phyloP scores from a whole-genome alignment of 2,329 filamentous ascomycete species.

The Lecanicillium sp. region DNA sequence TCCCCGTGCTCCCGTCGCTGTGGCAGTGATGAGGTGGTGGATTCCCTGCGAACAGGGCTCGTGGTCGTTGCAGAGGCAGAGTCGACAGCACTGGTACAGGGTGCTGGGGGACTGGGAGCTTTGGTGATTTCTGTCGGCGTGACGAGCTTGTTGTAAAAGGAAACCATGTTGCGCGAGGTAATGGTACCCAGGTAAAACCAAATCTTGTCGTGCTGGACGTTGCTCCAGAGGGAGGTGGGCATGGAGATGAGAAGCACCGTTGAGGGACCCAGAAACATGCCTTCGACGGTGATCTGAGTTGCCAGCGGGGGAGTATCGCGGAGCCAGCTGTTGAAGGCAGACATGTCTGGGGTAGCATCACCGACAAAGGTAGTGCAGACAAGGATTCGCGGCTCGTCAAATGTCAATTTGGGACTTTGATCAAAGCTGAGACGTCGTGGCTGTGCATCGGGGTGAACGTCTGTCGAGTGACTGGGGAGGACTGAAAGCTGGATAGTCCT shows the following conservation, averaged over 20 bases:
- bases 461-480: neutral
- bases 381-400: slow-evolving; percentile 57
- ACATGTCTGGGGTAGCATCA: slow-evolving; percentile 60
- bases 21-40: too few species aligned
- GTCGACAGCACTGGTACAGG: too few species aligned
- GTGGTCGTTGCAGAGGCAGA: too few species aligned
- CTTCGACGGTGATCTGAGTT: slow-evolving; percentile 56
- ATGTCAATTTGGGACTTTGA: slow-evolving; percentile 48
- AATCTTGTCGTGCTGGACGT: slow-evolving; percentile 60
- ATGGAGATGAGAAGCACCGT: slow-evolving; percentile 63
- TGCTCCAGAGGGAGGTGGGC: slow-evolving; percentile 57
- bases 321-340: slow-evolving; percentile 61
- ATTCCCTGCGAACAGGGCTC: too few species aligned
- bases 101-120: too few species aligned
- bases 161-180: slow-evolving; percentile 61
- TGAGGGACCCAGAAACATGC: slow-evolving; percentile 61
- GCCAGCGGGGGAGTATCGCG: slow-evolving; percentile 51
- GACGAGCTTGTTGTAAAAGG: slow-evolving; percentile 55
- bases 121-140: too few species aligned
- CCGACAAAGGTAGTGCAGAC: slow-evolving; percentile 63
- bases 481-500: slow-evolving; percentile 47
- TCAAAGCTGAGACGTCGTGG: slow-evolving; percentile 41
- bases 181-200: slow-evolving; percentile 61
- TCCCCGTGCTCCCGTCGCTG: too few species aligned
- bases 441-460: slow-evolving; percentile 14